phyloP scores from a whole-genome alignment of 2,329 filamentous ascomycete species.

The Arachnopeziza araneosa region DNA sequence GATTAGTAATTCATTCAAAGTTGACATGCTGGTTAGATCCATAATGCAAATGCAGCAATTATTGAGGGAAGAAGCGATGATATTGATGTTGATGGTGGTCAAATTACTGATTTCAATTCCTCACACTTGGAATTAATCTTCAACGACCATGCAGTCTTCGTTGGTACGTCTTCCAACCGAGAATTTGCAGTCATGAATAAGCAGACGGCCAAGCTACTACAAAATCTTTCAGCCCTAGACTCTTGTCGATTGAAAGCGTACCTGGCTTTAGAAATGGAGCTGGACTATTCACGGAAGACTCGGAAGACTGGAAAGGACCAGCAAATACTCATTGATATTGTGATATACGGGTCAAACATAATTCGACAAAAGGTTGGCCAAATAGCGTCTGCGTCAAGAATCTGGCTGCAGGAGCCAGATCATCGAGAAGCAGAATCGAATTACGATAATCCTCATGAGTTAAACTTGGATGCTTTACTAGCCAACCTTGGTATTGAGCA shows the following conservation, averaged over 20 bases:
- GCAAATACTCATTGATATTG: constrained; percentile 29
- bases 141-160: neutral
- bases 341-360: constrained; percentile 33
- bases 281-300: neutral
- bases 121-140: neutral
- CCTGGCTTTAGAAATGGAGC: neutral
- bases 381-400: constrained; percentile 26
- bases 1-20: neutral
- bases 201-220: constrained; percentile 1
- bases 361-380: constrained; percentile 23
- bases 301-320: neutral
- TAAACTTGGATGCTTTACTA: constrained; percentile 9
- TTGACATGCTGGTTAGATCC: neutral
- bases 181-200: constrained; percentile 9
- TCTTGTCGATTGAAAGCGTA: constrained; percentile 3
- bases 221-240: neutral
- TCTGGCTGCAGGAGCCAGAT: constrained; percentile 34
- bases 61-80: neutral
- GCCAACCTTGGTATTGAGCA: neutral
- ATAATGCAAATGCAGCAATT: constrained; percentile 1
- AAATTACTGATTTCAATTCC: neutral
- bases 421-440: constrained; percentile 15
- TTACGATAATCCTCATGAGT: constrained; percentile 32
- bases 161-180: neutral
- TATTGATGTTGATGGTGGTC: neutral